Base-by-base conservation (phyloP, 208 protist genomes). In the Entamoeba dispar region DNA sequence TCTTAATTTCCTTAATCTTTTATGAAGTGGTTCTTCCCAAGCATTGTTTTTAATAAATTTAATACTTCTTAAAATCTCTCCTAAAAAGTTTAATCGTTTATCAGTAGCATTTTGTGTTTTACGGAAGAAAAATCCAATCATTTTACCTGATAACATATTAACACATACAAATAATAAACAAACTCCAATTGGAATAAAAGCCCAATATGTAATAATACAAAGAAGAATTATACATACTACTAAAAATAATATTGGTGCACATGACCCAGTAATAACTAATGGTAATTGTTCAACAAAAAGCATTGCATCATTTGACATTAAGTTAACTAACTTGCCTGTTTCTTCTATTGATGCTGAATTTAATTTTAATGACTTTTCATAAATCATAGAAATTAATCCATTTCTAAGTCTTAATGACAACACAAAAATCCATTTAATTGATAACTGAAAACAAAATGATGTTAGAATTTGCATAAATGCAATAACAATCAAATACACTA, bases 31-130 rank as follows among this genome's bases (percentile, higher is more conserved):
- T 4, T 95, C 52, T 57, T 97, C 96, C 93, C 94, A 96, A 27
- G 94, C 95, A 93, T 95, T 96, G 3, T 96, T 51, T 93, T 97
- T 97, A 51, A 97, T 55, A n/a, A 96, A 93, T 90, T 94, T 91
- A 50, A 97, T 96, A 3, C 96, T 95, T 52, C 49, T 94, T 1
- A 97, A 51, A 0, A 96, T 50, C 51, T 97, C 96, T 31, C 73
- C 69, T 6, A 93, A 95, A 15, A 94, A 27, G 19, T 94, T 93
- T 34, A 97, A 91, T 69, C 96, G 50, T 31, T 94, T n/a, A 91
- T 97, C 96, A 31, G 12, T 77, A 12, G 93, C 27, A 5, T 15
- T 47, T 91, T 95, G 93, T 49, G 94, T 77, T 5, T 17, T 6
- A 12, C 50, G 57, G 31, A 94, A 91, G 51, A 94, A 34, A 4